Base-by-base conservation (phyloP, 495 filamentous ascomycete species). In the Rhizodiscina lignyota region DNA sequence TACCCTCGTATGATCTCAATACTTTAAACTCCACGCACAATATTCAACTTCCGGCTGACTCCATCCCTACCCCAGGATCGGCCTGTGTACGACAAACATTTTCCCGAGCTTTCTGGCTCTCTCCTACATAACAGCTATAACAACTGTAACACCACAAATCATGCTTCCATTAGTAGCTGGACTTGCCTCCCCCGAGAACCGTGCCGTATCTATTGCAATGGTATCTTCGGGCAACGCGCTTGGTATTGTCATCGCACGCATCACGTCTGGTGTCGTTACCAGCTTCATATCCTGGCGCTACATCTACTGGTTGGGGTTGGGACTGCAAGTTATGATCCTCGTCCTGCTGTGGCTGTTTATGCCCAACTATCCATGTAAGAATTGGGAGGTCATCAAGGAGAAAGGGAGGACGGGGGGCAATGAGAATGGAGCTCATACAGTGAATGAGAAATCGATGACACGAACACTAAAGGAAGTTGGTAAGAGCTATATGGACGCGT, bases 81-180 rank as follows among this genome's bases (percentile, higher is more conserved):
- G 69, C 0, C 59, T 86, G 11, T 85, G 79, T 37, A 49, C 85
- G 1, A 86, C 82, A 0, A 55, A 56, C 6, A 67, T 62, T 1
- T 79, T 83, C 45, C 40, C 58, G 1, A 59, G 64, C 18, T 87
- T 91, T 54, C 58, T 67, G 2, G 70, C 61, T 6, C 56, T 87
- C 36, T 80, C 74, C 12, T 86, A 76, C 50, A 49, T 87, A 22
- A 68, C 68, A 17, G 72, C 73, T 10, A 44, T 80, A n/a, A 73
- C 77, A 6, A 91, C 83, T 2, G 81, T 91, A 4, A 87, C 83
- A 8, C 83, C 83, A 0, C 81, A 89, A 56, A 64, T 84, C 33
- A 78, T 87, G 77, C 74, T 91, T n/a, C 83, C 83, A 0, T 58
- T 91, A 0, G 80, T 86, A 3, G 81, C 80, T 16, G 80, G 86